These are phyloP conservation scores for Sphaerobolus stellatus DNA, from an alignment of 1,284 basidiomycete genomes.

Conservation along the genomic window DNA sequence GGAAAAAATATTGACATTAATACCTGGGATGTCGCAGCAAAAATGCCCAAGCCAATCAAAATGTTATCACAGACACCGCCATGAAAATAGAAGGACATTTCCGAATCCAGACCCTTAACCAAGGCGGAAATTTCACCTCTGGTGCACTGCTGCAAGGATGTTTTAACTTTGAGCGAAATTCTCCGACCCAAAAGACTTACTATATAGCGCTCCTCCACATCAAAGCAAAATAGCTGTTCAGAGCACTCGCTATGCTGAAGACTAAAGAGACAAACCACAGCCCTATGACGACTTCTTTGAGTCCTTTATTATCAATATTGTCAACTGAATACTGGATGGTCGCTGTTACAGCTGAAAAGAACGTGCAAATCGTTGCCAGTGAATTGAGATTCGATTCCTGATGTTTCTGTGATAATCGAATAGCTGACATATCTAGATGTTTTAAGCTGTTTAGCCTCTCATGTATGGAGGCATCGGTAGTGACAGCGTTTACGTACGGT, in stretches of 20 bases:
- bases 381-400: conserved; percentile 1
- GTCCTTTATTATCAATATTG: neutral
- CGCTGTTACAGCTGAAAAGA: conserved; percentile 7
- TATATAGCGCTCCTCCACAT: conserved; percentile 6
- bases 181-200: neutral
- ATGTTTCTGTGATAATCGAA: conserved; percentile 3
- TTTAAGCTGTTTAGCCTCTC: neutral
- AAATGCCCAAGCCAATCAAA: conserved; percentile 1
- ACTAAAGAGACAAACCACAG: conserved; percentile 8
- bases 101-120: conserved; percentile 6
- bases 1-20: too few species aligned
- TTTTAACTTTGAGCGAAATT: neutral
- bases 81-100: conserved; percentile 1
- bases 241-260: conserved; percentile 4
- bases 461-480: neutral
- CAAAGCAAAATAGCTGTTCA: conserved; percentile 1
- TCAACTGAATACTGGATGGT: conserved; percentile 1
- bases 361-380: conserved; percentile 4
- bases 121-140: neutral
- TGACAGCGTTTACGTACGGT: neutral
- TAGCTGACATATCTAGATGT: neutral
- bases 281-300: neutral
- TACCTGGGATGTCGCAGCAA: conserved; percentile 1
- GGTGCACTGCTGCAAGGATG: conserved; percentile 2
- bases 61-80: conserved; percentile 2